phyloP scores from a whole-genome alignment of 2,329 filamentous ascomycete species.

The Penicillium concentricum region DNA sequence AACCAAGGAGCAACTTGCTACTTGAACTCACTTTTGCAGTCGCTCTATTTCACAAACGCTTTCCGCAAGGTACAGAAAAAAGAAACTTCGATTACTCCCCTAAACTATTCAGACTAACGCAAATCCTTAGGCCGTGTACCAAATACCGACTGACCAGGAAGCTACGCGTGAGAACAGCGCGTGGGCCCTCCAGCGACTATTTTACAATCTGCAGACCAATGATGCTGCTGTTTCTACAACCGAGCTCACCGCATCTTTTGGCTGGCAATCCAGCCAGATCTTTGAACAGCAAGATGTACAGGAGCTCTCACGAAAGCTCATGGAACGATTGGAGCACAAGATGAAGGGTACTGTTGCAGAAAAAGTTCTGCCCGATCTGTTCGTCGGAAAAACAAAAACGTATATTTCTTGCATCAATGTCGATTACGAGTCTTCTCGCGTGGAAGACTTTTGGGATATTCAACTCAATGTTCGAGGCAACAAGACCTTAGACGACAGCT shows the following conservation, averaged over 20 bases:
- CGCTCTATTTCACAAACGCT: slow-evolving; percentile 81
- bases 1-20: slow-evolving; percentile 96
- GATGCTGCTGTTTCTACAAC: slow-evolving; percentile 80
- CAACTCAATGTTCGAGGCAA: slow-evolving; percentile 96
- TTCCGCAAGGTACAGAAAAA: slow-evolving; percentile 75
- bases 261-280: slow-evolving; percentile 96
- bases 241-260: slow-evolving; percentile 93
- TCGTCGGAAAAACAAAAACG: slow-evolving; percentile 97
- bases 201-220: slow-evolving; percentile 91
- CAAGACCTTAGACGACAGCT: slow-evolving; percentile 88
- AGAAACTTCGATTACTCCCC: neutral
- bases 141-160: slow-evolving; percentile 89
- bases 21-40: slow-evolving; percentile 79
- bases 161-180: slow-evolving; percentile 82
- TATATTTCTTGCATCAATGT: slow-evolving; percentile 99
- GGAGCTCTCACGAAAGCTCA: slow-evolving; percentile 91
- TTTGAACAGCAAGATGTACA: slow-evolving; percentile 99
- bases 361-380: slow-evolving; percentile 83
- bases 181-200: slow-evolving; percentile 88
- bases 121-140: slow-evolving; percentile 74
- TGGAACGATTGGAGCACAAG: slow-evolving; percentile 94
- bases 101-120: neutral
- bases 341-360: slow-evolving; percentile 97
- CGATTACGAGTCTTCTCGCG: slow-evolving; percentile 89
- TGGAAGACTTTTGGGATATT: slow-evolving; percentile 99